Percentiles rank a stretch among this genome's conserved stretches.
These are phyloP conservation scores for Artemisia tridentata DNA, from an alignment of 129 eudicot species.

Conservation along the genomic window DNA sequence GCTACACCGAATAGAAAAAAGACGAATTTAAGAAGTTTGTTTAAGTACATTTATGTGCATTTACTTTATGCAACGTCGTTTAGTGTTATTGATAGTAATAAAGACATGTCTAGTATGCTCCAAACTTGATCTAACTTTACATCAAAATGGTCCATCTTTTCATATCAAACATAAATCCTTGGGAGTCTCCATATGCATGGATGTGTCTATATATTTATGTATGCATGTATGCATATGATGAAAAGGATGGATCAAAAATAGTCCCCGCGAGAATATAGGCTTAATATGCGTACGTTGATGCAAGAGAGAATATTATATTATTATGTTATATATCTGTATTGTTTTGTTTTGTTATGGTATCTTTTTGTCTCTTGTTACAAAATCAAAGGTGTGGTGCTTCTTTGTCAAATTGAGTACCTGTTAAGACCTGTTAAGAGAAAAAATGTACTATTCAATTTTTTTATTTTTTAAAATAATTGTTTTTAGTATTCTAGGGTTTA, in stretches of 20 bases:
- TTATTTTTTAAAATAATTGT: too few relatives aligned
- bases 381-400: constrained; percentile 9
- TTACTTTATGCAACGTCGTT: neutral
- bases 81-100: neutral
- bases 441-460: too few relatives aligned
- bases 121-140: constrained; percentile 20
- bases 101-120: neutral
- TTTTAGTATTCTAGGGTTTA: too few relatives aligned
- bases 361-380: constrained; percentile 23
- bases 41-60: too few relatives aligned
- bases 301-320: constrained; percentile 27
- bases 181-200: constrained; percentile 6
- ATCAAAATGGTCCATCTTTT: constrained; percentile 22
- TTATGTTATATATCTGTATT: constrained; percentile 18
- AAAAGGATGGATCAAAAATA: constrained; percentile 25
- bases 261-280: constrained; percentile 36
- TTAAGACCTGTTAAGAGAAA: too few relatives aligned
- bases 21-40: too few relatives aligned
- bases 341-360: constrained; percentile 31
- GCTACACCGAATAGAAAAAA: too few relatives aligned
- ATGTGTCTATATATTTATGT: neutral
- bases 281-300: constrained; percentile 24
- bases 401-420: too few relatives aligned
- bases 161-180: constrained; percentile 13
- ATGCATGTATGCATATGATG: neutral